Base-by-base conservation (phyloP, 208 protist genomes). In the Acanthamoeba healyi region DNA sequence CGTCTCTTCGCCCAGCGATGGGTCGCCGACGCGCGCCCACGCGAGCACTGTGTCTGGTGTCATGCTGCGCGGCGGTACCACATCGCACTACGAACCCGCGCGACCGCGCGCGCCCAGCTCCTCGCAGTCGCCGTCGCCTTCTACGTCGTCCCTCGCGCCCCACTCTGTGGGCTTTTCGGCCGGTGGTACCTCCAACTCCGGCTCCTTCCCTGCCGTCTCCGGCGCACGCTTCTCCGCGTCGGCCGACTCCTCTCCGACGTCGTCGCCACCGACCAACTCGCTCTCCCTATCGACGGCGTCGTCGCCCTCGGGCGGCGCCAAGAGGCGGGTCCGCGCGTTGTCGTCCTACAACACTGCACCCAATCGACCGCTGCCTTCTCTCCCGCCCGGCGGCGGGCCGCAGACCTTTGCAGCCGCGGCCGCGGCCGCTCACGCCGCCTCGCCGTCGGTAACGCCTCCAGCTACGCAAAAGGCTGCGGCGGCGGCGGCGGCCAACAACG, bases 81-180 rank as follows among this genome's bases (percentile, higher is more conserved):
- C 32, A 1, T 84, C 42, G 4, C 74, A 84, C 42, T 54, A 84
- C 24, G 74, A 84, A 36, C 32, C 74, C 34, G 5, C 15, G 19
- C 46, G 44, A n/a, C 74, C 74, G n/a, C 79, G 79, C 29, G 61
- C 51, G 17, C 44, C 79, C 46, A 88, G 44, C 79, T 29, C 79
- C 12, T 58, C 51, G 19, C 26, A 24, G 32, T 24, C 79, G 24
- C n/a, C n/a, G n/a, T n/a, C n/a, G n/a, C n/a, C n/a, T n/a, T n/a
- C n/a, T n/a, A n/a, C n/a, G n/a, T n/a, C n/a, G n/a, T n/a, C n/a
- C n/a, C n/a, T n/a, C n/a, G n/a, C n/a, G n/a, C n/a, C n/a, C n/a
- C n/a, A n/a, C 32, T 51, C 51, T 14, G 44, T 88, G 15, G 29
- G 29, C 79, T 88, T 88, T 44, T 34, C 32, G 15, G 12, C n/a